phyloP scores from a whole-genome alignment of 306 rosid genomes.

The Cyamopsis tetragonoloba region DNA sequence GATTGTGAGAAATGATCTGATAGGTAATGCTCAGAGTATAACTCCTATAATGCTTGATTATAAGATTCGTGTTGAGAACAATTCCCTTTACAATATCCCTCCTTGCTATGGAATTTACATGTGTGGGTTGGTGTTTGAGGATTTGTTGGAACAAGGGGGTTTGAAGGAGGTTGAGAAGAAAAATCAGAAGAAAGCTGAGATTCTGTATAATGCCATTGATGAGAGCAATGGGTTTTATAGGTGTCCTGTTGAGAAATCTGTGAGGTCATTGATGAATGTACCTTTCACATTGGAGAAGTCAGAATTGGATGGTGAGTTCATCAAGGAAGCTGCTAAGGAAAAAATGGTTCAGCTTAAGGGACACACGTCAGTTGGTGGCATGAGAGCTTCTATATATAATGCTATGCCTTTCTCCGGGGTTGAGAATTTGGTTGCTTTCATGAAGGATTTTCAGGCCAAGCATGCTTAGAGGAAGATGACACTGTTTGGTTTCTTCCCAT shows the following conservation, averaged over 20 bases:
- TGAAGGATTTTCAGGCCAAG: conserved; percentile 81
- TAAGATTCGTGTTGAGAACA: conserved; percentile 71
- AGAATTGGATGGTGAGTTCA: conserved; percentile 70
- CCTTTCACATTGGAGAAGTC: conserved; percentile 77
- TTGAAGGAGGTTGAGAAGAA: conserved; percentile 76
- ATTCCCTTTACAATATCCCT: conserved; percentile 76
- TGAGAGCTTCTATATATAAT: conserved; percentile 89
- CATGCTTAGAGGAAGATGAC: conserved; percentile 36
- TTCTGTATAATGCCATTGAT: conserved; percentile 59
- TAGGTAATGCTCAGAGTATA: conserved; percentile 51
- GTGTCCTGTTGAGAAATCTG: conserved; percentile 74
- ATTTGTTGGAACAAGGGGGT: conserved; percentile 74
- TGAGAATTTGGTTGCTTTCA: conserved; percentile 77
- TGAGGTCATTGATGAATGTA: conserved; percentile 85
- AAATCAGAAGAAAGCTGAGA: conserved; percentile 62
- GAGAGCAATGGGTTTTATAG: conserved; percentile 69
- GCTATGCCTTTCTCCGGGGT: conserved; percentile 91
- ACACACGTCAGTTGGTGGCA: conserved; percentile 84
- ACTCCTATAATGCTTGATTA: conserved; percentile 83
- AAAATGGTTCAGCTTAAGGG: conserved; percentile 88
- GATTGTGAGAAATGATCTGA: conserved; percentile 67
- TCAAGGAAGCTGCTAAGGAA: conserved; percentile 76
- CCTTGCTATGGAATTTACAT: conserved; percentile 75
- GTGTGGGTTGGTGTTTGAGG: conserved; percentile 85
- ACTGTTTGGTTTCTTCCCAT: not conserved